These are phyloP conservation scores for Lasiosphaeria miniovina DNA, from an alignment of 495 filamentous ascomycete species.

Conservation along the genomic window DNA sequence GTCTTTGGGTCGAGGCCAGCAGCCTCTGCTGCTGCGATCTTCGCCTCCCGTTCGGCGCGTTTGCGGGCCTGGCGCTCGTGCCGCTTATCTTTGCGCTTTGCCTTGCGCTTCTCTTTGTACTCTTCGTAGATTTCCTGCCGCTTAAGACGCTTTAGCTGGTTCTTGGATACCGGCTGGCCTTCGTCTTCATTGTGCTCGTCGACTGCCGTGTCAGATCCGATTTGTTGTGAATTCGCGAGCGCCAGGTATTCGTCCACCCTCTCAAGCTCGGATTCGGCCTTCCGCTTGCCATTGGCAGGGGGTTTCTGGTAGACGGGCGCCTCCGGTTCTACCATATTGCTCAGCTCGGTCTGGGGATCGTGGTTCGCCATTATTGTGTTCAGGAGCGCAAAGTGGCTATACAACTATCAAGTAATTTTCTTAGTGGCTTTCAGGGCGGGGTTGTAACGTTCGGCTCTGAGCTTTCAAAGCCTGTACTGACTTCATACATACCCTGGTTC, in stretches of 20 bases:
- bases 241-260: conserved; percentile 13
- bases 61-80: conserved; percentile 61
- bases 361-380: neutral
- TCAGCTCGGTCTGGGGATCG: neutral
- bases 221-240: neutral
- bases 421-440: too few species aligned
- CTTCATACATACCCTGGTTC: too few species aligned
- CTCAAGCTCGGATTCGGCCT: conserved; percentile 28
- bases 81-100: conserved; percentile 67
- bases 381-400: too few species aligned
- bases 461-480: too few species aligned
- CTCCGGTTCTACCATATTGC: neutral
- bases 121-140: conserved; percentile 66
- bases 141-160: conserved; percentile 69
- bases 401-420: too few species aligned
- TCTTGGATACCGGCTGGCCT: conserved; percentile 63
- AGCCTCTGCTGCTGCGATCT: conserved; percentile 42
- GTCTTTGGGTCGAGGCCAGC: conserved; percentile 35
- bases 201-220: conserved; percentile 1
- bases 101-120: conserved; percentile 64
- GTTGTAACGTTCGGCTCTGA: too few species aligned
- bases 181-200: conserved; percentile 9
- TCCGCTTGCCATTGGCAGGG: conserved; percentile 25
- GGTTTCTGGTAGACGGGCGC: neutral
- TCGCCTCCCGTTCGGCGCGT: conserved; percentile 36